Base-by-base conservation (phyloP, 352 stramenopile species). In the Pythium monospermum region DNA sequence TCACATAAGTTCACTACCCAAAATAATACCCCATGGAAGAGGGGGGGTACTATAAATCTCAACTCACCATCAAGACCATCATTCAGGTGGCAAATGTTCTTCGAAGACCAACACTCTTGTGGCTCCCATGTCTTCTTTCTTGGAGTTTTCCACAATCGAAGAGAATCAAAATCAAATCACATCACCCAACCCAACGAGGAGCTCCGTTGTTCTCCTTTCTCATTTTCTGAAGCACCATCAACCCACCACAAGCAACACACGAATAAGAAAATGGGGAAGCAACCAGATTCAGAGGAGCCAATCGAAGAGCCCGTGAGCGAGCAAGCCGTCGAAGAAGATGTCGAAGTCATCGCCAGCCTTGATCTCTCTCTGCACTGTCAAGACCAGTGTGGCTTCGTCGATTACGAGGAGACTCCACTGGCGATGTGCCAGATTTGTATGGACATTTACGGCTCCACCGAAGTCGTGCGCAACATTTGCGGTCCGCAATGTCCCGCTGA, bases 371-470 rank as follows among this genome's bases (percentile, higher is more conserved):
- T 64, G 21, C 27, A 13, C 12, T 50, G 28, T 6, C 30, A 28
- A 1, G 8, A 19, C 26, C 11, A 35, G n/a, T n/a, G n/a, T n/a
- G n/a, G n/a, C n/a, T n/a, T n/a, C 13, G 37, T 32, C 22, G 26
- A 38, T 23, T 49, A 59, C 3, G 58, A 70, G 19, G 56, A 54
- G 11, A 58, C 37, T 21, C 48, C 43, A 31, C 30, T 76, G 15
- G 61, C 70, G 2, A 50, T 53, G 36, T 85, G 74, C 46, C 74
- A 85, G 62, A 85, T 85, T 50, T 85, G 74, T 53, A 66, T 85
- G 59, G 74, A 83, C 49, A 59, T 69, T 21, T 53, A 70, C 28
- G 56, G 66, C 33, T 49, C 48, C n/a, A 45, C 55, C 12, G 57
- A 67, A 21, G 50, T 62, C 18, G 62, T 81, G 54, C 64, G 53